Conservation (phyloP, 345 rosid species). For the Acer campestre region DNA sequence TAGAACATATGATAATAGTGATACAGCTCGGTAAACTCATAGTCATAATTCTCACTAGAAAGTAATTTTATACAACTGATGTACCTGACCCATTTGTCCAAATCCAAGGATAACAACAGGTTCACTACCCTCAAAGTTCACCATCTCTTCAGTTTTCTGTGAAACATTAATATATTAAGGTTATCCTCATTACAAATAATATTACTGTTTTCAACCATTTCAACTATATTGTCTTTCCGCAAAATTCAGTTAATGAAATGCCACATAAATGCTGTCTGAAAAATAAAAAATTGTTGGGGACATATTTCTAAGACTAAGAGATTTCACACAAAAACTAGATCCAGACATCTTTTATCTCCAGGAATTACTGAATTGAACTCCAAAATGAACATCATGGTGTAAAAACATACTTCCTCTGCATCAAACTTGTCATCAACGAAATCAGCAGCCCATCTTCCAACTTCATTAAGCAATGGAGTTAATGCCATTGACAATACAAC, state of each 20-base stretch:
- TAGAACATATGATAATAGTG: not conserved
- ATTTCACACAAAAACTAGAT: not conserved
- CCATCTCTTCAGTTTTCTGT: constrained; percentile 58
- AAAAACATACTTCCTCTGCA: constrained; percentile 46
- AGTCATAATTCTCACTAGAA: not conserved
- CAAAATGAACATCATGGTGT: constrained; percentile 1
- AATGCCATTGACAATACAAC: constrained; percentile 96
- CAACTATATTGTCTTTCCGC: not conserved
- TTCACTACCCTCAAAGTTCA: constrained; percentile 70
- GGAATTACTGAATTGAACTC: constrained; percentile 8
- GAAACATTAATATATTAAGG: constrained; percentile 15
- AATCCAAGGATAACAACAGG: constrained; percentile 93
- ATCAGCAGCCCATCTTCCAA: constrained; percentile 83
- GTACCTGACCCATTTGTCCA: constrained; percentile 97
- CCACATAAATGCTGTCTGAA: constrained; percentile 1
- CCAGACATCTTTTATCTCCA: constrained; percentile 3
- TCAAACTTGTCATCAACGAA: constrained; percentile 61
- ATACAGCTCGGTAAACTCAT: not conserved
- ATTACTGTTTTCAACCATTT: not conserved
- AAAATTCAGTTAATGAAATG: not conserved
- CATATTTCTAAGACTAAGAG: not conserved
- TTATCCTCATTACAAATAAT: constrained; percentile 5
- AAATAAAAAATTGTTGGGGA: not conserved
- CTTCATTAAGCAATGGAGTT: constrained; percentile 87
- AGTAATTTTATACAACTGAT: not conserved